Evolutionary conservation across 2,329 filamentous ascomycete species (phyloP), one percentile per base, ranked within the genome.

Genomic region (Verticillium klebahnii): DNA sequence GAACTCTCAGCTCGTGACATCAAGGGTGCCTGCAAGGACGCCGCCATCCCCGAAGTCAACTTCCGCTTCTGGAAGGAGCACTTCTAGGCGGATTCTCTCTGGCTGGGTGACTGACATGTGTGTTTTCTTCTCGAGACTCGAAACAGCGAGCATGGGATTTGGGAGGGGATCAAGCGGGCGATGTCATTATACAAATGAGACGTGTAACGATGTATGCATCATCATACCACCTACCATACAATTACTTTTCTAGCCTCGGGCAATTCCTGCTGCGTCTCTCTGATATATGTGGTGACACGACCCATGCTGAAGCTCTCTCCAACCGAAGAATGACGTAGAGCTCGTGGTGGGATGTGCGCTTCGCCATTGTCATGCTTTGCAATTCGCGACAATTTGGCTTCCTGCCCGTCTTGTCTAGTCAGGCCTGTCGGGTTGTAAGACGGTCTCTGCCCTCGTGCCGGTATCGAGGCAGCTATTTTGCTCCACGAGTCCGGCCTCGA

Each of bases 51-150:
- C 65, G 91, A 96, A 68, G 92, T 99, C 62, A 86, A 89, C 70
- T 99, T 98, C 80, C 91, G 92, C 70, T 99, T 99, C 82, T 99
- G 95, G 95, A 99, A 99, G 81, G 95, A 99, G 78, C 94, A 99
- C 73, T 89, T 89, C 73, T 89, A 82, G 73, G 63, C 64, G 62
- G 54, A 52, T 39, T 29, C 9, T 12, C 11, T 52, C 19, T 29
- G 45, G n/a, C n/a, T 14, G 45, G n/a, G 19, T 15, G 37, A 12
- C 9, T 45, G n/a, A n/a, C 39, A 45, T 45, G 39, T 29, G 29
- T 29, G 17, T n/a, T 15, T 52, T 23, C 19, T 52, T 52, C 45
- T 52, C 19, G 45, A 52, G 45, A 52, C 45, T 52, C 45, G 45
- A 52, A 45, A 52, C 45, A 52, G 45, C 45, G 45, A 52, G 45